Evolutionary conservation across 2,329 filamentous ascomycete genomes (phyloP), one percentile per base, ranked within the genome.

Genomic region (Boeremia exigua): DNA sequence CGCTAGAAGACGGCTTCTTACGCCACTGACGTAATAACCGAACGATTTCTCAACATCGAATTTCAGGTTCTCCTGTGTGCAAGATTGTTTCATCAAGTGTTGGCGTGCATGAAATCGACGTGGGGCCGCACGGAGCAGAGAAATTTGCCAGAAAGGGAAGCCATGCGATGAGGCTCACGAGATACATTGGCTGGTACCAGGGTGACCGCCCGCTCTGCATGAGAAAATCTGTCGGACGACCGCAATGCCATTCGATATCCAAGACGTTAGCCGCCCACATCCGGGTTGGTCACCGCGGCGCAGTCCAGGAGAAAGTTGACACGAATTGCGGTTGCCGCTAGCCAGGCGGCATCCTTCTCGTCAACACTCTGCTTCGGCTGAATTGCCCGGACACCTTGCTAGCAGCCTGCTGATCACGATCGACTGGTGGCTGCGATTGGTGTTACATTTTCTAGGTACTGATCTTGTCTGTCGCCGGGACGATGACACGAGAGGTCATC

Each of bases 1-100:
- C 47, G 32, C 42, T 56, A 51, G 30, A 23, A n/a, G 28, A 30
- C 40, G 25, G 42, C 25, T 38, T 28, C 27, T n/a, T 25, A 25
- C 47, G 53, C 53, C 53, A 56, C 53, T 51, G 53, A 56, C 53
- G 53, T 47, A 56, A 51, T 47, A 56, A 32, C 53, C 47, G 47
- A 51, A 43, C 30, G 53, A 47, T 47, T 42, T 38, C 47, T 25
- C 25, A 56, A 56, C 53, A 56, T 56, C 53, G 27, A 51, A 47
- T 50, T 56, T 29, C 30, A 43, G 30, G 42, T 23, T 47, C 34
- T 42, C 37, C 51, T 48, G 42, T 37, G 23, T 27, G 19, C 32
- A 29, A 11, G 17, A 4, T 15, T 27, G 27, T 47, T 51, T 32
- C 27, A 47, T 19, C 42, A 27, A 37, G 42, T 27, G 14, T 27